Evolutionary conservation across 495 filamentous ascomycete species (phyloP).

Genomic region (Viridothelium virens): DNA sequence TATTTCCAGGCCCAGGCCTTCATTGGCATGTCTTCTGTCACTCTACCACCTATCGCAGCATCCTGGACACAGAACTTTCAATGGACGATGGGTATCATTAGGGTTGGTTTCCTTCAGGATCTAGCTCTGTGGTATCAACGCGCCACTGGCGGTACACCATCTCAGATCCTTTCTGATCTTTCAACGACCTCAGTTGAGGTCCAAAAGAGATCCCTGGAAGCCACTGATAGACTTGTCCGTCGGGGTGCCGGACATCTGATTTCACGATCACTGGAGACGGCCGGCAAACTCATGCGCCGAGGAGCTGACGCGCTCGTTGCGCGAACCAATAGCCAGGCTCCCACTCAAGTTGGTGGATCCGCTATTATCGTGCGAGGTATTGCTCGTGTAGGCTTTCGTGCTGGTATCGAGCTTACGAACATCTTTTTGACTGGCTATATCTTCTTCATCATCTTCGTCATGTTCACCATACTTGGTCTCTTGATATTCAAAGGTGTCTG

Average conservation of each 20-base stretch:
- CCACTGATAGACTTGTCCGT: slow-evolving; percentile 37
- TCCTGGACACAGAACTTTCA: slow-evolving; percentile 98
- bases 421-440: slow-evolving; percentile 86
- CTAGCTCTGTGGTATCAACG: slow-evolving; percentile 96
- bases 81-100: slow-evolving; percentile 97
- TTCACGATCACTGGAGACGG: slow-evolving; percentile 42
- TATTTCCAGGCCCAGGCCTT: slow-evolving; percentile 98
- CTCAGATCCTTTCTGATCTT: slow-evolving; percentile 67
- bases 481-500: slow-evolving; percentile 69
- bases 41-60: slow-evolving; percentile 79
- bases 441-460: slow-evolving; percentile 82
- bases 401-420: slow-evolving; percentile 81
- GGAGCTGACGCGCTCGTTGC: not conserved
- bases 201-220: slow-evolving; percentile 57
- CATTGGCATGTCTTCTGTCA: slow-evolving; percentile 77
- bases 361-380: slow-evolving; percentile 73
- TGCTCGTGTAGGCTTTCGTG: slow-evolving; percentile 78
- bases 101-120: slow-evolving; percentile 73
- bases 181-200: slow-evolving; percentile 74
- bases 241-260: slow-evolving; percentile 32
- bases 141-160: slow-evolving; percentile 80
- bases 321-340: slow-evolving; percentile 28
- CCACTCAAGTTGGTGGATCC: slow-evolving; percentile 20
- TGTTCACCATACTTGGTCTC: slow-evolving; percentile 63
- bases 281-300: not conserved